Evolutionary conservation across 208 protist genomes (phyloP).

Genomic region (Histomonas meleagridis): DNA sequence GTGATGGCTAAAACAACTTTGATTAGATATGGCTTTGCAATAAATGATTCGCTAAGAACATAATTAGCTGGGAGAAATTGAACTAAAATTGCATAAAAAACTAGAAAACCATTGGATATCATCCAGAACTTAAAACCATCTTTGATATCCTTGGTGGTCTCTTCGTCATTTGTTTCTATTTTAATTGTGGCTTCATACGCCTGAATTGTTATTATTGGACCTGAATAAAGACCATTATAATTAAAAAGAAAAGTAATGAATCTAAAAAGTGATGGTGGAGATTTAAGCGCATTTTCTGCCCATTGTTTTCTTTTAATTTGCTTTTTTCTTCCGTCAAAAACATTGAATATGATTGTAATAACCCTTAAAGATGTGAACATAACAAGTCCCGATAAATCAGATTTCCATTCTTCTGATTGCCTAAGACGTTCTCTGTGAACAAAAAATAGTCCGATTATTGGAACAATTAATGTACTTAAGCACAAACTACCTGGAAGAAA

Average conservation of each 20-base stretch:
- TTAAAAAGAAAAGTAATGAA: not conserved
- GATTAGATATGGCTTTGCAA: not conserved
- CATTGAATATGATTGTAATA: not conserved
- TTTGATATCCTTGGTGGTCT: not conserved
- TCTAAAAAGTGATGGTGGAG: not conserved
- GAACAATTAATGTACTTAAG: not conserved
- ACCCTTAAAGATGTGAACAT: not conserved
- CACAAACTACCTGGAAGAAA: too few species aligned
- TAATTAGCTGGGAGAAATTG: not conserved
- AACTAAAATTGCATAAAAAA: not conserved
- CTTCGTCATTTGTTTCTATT: not conserved
- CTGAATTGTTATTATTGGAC: not conserved
- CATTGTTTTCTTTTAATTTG: constrained; percentile 4
- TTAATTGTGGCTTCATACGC: not conserved
- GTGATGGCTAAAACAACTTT: not conserved
- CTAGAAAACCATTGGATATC: too few species aligned
- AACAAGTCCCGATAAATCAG: not conserved
- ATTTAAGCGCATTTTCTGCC: not conserved
- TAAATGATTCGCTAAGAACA: not conserved
- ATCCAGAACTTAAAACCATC: not conserved
- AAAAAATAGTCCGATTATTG: not conserved
- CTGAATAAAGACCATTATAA: not conserved
- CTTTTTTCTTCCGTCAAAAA: not conserved
- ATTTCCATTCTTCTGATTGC: not conserved
- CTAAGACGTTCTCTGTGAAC: not conserved